These are phyloP conservation scores for Sporothrix curviconia DNA, from an alignment of 2,329 filamentous ascomycete genomes.

Conservation along the genomic window DNA sequence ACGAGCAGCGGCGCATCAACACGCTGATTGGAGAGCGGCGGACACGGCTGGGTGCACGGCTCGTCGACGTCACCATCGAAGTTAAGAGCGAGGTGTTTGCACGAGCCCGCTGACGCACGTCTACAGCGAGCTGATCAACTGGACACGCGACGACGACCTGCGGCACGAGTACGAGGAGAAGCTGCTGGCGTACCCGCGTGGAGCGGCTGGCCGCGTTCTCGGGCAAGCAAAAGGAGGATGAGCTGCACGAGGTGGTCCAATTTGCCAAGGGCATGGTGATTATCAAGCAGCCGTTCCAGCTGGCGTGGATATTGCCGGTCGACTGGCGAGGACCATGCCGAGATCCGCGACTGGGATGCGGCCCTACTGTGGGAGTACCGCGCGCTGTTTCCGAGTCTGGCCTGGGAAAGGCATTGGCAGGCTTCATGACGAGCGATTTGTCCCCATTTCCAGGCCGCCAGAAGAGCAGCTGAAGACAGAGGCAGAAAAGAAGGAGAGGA, in stretches of 20 bases:
- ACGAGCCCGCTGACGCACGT: constrained; percentile 72
- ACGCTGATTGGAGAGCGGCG: constrained; percentile 81
- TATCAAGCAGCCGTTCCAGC: constrained; percentile 81
- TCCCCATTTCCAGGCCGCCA: constrained; percentile 60
- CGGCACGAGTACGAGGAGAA: constrained; percentile 86
- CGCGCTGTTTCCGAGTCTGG: constrained; percentile 74
- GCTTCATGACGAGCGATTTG: constrained; percentile 73
- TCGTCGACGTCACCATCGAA: constrained; percentile 76
- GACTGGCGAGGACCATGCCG: constrained; percentile 81
- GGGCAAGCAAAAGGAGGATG: constrained; percentile 58
- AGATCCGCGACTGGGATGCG: constrained; percentile 69
- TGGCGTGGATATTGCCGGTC: constrained; percentile 86
- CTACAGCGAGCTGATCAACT: constrained; percentile 80
- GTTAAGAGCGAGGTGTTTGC: constrained; percentile 80
- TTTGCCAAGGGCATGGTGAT: constrained; percentile 90
- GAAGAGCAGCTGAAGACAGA: constrained; percentile 15
- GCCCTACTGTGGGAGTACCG: constrained; percentile 75
- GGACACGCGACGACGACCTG: constrained; percentile 79
- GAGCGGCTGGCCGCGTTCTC: constrained; percentile 67
- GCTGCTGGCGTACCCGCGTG: constrained; percentile 70
- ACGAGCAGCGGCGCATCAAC: constrained; percentile 86
- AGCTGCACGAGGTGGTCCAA: constrained; percentile 66
- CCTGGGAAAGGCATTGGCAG: constrained; percentile 72
- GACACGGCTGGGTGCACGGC: constrained; percentile 76
- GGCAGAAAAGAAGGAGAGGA: constrained; percentile 18